A percentile compares a stretch with the other conserved stretches of the same genome.
Evolutionary conservation across 2,329 filamentous ascomycete species (phyloP).

Genomic region (Chalaropsis thielavioides): DNA sequence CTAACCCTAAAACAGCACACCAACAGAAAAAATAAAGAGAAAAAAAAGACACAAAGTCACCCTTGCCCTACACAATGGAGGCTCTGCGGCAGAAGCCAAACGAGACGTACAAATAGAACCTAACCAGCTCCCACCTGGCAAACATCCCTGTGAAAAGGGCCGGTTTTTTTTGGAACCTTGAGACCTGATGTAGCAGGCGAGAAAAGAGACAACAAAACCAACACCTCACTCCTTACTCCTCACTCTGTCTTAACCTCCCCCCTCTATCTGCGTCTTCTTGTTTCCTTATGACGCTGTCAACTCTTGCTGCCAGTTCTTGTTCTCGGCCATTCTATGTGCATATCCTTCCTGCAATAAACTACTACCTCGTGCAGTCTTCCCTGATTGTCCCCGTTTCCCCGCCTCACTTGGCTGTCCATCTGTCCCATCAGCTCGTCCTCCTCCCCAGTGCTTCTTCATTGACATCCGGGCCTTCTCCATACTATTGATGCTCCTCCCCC

Average conservation of each 20-base stretch:
- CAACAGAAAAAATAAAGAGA: no score
- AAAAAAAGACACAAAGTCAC: background rate
- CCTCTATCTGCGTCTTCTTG: no score
- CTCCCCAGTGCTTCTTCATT: background rate
- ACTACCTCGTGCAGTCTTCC: background rate
- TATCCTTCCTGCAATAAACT: background rate
- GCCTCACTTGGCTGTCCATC: background rate
- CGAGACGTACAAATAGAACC: background rate
- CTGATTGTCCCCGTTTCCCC: background rate
- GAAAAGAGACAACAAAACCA: background rate
- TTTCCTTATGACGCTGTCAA: background rate
- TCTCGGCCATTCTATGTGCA: background rate
- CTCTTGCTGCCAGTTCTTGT: background rate
- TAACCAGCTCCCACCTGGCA: background rate
- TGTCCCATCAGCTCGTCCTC: background rate
- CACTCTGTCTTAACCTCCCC: background rate
- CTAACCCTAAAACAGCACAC: no score
- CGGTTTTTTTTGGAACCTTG: background rate
- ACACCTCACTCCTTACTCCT: background rate
- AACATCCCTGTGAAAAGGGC: background rate
- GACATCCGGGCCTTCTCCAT: conserved; percentile 4
- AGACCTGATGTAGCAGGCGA: background rate
- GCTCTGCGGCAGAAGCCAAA: conserved; percentile 3
- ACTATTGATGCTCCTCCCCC: conserved; percentile 3
- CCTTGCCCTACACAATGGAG: background rate